phyloP scores from a whole-genome alignment of 2,329 filamentous ascomycete species.

The Penicillium aurantiogriseum region DNA sequence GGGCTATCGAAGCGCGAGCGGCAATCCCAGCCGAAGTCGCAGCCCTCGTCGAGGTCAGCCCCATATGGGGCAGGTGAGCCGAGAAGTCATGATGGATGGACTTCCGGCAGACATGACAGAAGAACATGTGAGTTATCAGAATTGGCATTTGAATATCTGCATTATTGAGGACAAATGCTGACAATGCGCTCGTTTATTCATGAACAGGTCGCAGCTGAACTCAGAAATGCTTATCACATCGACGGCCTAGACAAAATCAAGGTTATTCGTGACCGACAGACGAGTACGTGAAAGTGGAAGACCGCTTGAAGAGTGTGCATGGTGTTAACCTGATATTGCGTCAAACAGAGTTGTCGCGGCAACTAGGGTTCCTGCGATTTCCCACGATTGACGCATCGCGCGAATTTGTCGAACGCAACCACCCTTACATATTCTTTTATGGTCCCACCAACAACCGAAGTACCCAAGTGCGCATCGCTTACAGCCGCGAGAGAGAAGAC shows the following conservation, averaged over 20 bases:
- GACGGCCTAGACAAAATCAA: conserved; percentile 56
- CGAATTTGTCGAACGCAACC: conserved; percentile 54
- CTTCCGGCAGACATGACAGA: conserved; percentile 50
- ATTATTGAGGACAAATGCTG: background rate
- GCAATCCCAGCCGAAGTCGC: conserved; percentile 38
- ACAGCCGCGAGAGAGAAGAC: conserved; percentile 54
- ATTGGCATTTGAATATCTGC: background rate
- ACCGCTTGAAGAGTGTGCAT: background rate
- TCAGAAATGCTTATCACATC: conserved; percentile 52
- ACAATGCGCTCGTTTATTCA: background rate
- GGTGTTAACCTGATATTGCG: background rate
- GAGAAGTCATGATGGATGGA: conserved; percentile 53
- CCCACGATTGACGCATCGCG: conserved; percentile 49
- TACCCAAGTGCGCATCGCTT: conserved; percentile 52
- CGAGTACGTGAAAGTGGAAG: conserved; percentile 43
- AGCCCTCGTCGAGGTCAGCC: conserved; percentile 39
- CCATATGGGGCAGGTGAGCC: conserved; percentile 45
- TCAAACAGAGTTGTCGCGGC: conserved; percentile 51
- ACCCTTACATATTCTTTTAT: conserved; percentile 52
- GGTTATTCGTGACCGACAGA: conserved; percentile 58
- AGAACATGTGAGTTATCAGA: conserved; percentile 48
- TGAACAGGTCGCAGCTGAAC: conserved; percentile 56
- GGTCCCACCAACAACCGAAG: conserved; percentile 46
- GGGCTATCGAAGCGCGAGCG: conserved; percentile 42
- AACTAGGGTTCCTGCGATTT: conserved; percentile 59